A percentile compares a stretch with the other conserved stretches of the same genome.
Conservation (phyloP, 2,329 filamentous ascomycete species). For the Claviceps purpurea region DNA sequence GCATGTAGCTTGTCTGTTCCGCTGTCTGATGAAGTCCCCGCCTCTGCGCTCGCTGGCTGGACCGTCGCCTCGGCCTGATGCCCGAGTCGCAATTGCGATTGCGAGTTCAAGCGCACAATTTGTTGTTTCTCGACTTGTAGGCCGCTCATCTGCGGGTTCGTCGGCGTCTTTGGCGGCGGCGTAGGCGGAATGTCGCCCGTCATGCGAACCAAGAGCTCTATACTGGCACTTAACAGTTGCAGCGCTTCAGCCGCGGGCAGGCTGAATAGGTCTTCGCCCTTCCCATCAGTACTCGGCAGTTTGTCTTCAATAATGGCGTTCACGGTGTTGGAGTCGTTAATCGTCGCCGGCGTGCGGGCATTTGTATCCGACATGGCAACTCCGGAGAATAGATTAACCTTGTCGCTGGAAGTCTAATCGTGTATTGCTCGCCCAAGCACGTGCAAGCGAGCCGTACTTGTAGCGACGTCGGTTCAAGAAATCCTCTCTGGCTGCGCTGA, state of each 20-base stretch:
- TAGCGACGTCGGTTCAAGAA: background rate
- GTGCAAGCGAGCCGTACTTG: background rate
- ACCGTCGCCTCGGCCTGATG: conserved; percentile 24
- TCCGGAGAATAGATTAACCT: background rate
- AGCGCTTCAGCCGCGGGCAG: conserved; percentile 63
- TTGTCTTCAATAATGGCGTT: conserved; percentile 12
- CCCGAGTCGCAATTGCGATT: conserved; percentile 35
- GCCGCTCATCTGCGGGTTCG: conserved; percentile 51
- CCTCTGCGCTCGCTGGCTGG: background rate
- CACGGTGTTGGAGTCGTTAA: background rate
- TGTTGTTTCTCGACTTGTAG: conserved; percentile 50
- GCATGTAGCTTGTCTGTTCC: conserved; percentile 12
- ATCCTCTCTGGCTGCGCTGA: background rate
- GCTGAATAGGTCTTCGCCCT: conserved; percentile 54
- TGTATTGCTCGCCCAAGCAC: background rate
- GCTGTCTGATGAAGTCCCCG: background rate
- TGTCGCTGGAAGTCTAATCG: background rate
- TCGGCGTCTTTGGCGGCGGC: conserved; percentile 51
- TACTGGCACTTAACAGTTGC: conserved; percentile 58
- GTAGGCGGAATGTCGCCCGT: conserved; percentile 72
- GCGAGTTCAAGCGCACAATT: conserved; percentile 44
- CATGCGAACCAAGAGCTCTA: conserved; percentile 57
- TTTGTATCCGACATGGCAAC: conserved; percentile 2
- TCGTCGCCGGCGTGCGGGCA: background rate
- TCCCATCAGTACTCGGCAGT: conserved; percentile 10